These are phyloP conservation scores for Bonnemaisonia californica DNA, from an alignment of 31 red algal genomes.

Conservation along the genomic window DNA sequence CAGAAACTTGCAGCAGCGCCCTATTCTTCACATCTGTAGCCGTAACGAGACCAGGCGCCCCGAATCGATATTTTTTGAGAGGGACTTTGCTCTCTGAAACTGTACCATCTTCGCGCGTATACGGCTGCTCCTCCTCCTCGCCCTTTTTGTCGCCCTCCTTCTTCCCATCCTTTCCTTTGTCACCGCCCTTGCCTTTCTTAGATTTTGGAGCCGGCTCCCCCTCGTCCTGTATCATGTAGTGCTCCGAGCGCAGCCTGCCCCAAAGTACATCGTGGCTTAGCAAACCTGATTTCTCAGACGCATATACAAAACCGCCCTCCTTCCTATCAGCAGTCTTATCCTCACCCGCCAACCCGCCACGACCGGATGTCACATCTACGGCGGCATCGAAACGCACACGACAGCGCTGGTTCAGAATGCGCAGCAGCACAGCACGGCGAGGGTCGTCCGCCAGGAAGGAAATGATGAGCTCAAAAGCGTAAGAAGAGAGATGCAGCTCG, in stretches of 20 bases:
- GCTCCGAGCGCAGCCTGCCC: slow-evolving; percentile 60
- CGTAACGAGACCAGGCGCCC: slow-evolving; percentile 59
- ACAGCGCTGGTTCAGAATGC: slow-evolving; percentile 81
- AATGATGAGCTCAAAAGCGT: slow-evolving; percentile 89
- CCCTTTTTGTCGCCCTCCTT: slow-evolving; percentile 37
- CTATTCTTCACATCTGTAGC: slow-evolving; percentile 66
- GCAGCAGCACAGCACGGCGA: slow-evolving; percentile 67
- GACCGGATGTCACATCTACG: slow-evolving; percentile 4
- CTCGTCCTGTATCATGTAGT: slow-evolving; percentile 72
- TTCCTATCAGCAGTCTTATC: not conserved
- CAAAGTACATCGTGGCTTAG: slow-evolving; percentile 61
- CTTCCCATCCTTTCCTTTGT: slow-evolving; percentile 27
- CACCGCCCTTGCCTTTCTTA: slow-evolving; percentile 38
- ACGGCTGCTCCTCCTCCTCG: slow-evolving; percentile 69
- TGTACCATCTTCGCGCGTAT: slow-evolving; percentile 51
- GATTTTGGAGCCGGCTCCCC: slow-evolving; percentile 18
- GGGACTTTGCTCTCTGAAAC: slow-evolving; percentile 67
- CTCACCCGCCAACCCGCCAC: slow-evolving; percentile 11
- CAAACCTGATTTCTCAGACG: slow-evolving; percentile 27
- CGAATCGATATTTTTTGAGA: slow-evolving; percentile 68
- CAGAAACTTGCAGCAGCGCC: slow-evolving; percentile 35
- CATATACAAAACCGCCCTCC: slow-evolving; percentile 25
- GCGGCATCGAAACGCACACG: slow-evolving; percentile 58
- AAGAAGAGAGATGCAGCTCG: slow-evolving; percentile 79
- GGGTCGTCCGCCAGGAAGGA: slow-evolving; percentile 79